Base-by-base conservation (phyloP, 2,329 filamentous ascomycete species). In the Trichoderma lentiforme region DNA sequence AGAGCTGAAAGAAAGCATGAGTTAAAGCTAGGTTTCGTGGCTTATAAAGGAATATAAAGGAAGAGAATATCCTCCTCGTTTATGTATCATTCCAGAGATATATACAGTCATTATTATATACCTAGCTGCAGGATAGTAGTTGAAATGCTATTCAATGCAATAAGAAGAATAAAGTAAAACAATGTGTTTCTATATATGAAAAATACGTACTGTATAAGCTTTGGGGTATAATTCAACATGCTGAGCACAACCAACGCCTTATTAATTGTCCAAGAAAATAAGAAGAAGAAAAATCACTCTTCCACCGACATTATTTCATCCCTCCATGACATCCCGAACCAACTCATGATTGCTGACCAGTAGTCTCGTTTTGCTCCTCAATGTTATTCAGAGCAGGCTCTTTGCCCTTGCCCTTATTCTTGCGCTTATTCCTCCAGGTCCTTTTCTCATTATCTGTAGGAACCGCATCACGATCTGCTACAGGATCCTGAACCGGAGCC, bases 141-240 rank as follows among this genome's bases (percentile, higher is more conserved):
- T 36, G 9, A 15, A 34, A 34, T 34, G 4, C 11, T 34, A 5
- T 12, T 34, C 32, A 34, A 34, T 34, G 4, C 11, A 36, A 36
- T 36, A 36, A 36, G 6, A 6, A 7, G 0, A 39, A 9, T 18
- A 1, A 43, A 8, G 3, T 18, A n/a, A 43, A 43, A 9, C 7
- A n/a, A 36, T 28, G 30, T 14, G 21, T 3, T 34, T 57, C 43
- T 58, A 30, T 58, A 24, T 26, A 30, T 15, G 12, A 21, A 43
- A 32, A 15, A 4, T 7, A 1, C 32, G 26, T 32, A n/a, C 30
- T 11, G 32, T 6, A 21, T 58, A 3, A 60, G 43, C 47, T 43
- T 11, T 3, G n/a, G 65, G 65, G 58, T 70, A 69, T 57, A 60
- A 60, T 60, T 47, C 39, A 70, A 53, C n/a, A 70, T 11, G 18